phyloP scores from a whole-genome alignment of 495 filamentous ascomycete species.

The Penicillium robsamsonii region DNA sequence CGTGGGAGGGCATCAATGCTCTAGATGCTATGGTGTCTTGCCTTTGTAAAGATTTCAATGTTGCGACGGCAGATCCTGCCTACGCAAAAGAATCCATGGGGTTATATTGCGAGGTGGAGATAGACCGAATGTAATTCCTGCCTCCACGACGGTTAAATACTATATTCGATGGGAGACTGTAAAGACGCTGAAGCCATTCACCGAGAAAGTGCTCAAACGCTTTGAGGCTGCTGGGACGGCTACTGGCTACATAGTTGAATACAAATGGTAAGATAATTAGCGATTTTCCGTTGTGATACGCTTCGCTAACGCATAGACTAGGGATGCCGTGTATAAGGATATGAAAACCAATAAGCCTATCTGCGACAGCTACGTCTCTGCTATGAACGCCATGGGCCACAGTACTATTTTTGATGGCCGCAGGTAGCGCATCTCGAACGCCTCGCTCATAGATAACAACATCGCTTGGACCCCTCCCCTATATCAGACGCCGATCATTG shows the following conservation, averaged over 20 bases:
- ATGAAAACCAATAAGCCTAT: constrained; percentile 48
- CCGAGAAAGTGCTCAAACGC: constrained; percentile 50
- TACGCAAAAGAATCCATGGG: constrained; percentile 43
- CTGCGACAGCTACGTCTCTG: constrained; percentile 50
- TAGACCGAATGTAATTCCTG: constrained; percentile 52
- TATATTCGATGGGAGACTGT: constrained; percentile 52
- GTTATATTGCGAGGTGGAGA: constrained; percentile 46
- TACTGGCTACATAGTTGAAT: constrained; percentile 52
- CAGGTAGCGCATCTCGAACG: not conserved
- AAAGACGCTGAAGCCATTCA: constrained; percentile 42
- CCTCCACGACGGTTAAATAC: constrained; percentile 52
- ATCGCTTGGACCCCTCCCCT: too few relatives aligned
- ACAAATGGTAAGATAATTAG: constrained; percentile 32
- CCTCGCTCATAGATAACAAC: not conserved
- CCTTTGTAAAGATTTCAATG: constrained; percentile 59
- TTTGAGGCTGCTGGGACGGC: constrained; percentile 57
- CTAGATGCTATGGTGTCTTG: constrained; percentile 59
- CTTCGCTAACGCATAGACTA: constrained; percentile 4
- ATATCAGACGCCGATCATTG: not conserved
- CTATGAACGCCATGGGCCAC: constrained; percentile 46
- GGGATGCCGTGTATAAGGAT: constrained; percentile 52
- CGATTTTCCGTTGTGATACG: not conserved
- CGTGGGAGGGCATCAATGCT: constrained; percentile 65
- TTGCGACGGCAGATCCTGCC: constrained; percentile 59
- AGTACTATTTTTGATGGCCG: constrained; percentile 36